These are phyloP conservation scores for Rubroshorea leprosula DNA, from an alignment of 345 rosid genomes.

Conservation along the genomic window DNA sequence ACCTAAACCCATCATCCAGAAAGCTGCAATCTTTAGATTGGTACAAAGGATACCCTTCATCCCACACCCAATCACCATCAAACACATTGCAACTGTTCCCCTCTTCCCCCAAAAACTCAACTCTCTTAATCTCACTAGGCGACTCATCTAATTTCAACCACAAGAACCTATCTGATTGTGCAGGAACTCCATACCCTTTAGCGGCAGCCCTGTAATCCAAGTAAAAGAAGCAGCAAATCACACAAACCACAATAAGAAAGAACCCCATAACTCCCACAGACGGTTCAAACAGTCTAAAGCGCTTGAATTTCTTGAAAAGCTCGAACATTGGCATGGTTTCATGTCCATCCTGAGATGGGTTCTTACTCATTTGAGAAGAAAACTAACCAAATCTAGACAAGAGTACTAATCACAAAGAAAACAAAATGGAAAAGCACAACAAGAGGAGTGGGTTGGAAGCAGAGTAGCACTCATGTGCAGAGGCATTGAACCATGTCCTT, in stretches of 20 bases:
- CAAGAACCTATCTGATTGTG: constrained; percentile 49
- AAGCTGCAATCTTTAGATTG: constrained; percentile 75
- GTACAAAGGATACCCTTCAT: constrained; percentile 78
- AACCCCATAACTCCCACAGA: constrained; percentile 64
- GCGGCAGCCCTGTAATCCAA: constrained; percentile 50
- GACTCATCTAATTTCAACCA: constrained; percentile 51
- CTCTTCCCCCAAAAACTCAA: constrained; percentile 51
- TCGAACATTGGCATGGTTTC: constrained; percentile 36
- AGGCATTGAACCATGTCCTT: constrained; percentile 22
- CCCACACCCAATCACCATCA: constrained; percentile 96
- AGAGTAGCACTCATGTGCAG: constrained; percentile 23
- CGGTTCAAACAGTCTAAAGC: constrained; percentile 59
- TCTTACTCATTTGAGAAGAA: constrained; percentile 36
- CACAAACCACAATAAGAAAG: constrained; percentile 48
- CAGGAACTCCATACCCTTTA: constrained; percentile 40
- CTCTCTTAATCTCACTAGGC: constrained; percentile 26
- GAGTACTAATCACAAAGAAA: not conserved
- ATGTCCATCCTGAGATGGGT: constrained; percentile 33
- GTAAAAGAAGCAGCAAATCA: constrained; percentile 63
- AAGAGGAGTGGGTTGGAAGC: constrained; percentile 21
- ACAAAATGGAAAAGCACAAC: not conserved
- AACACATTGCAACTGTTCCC: constrained; percentile 68
- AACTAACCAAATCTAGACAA: constrained; percentile 13
- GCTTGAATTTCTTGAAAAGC: constrained; percentile 52
- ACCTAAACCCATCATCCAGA: constrained; percentile 80